Conservation (phyloP, 1,139 yeast species). For the Kodamaea suecica region DNA sequence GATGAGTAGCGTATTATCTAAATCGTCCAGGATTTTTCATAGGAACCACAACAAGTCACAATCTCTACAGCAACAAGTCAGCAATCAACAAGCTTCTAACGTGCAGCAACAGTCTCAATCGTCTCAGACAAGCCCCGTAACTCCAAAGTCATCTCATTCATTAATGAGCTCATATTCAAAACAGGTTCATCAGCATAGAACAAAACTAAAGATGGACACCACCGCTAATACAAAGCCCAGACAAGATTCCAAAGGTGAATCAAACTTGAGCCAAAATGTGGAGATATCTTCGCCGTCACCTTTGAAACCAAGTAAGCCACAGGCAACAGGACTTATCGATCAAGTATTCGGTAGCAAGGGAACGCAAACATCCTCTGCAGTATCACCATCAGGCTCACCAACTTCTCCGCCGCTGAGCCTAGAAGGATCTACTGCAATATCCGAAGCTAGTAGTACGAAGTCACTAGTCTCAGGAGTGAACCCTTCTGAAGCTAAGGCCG, state of each 20-base stretch:
- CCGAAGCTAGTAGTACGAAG: slow-evolving; percentile 1
- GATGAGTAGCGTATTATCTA: slow-evolving; percentile 30
- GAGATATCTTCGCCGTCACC: slow-evolving; percentile 1
- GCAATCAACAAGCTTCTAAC: slow-evolving; percentile 1
- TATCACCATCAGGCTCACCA: neutral
- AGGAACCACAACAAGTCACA: slow-evolving; percentile 18
- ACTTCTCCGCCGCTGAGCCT: slow-evolving; percentile 1
- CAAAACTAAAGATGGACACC: slow-evolving; percentile 21
- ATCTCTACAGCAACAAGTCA: slow-evolving; percentile 1
- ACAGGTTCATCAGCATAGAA: slow-evolving; percentile 29
- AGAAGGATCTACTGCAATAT: neutral
- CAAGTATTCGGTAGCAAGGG: neutral
- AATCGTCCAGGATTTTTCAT: slow-evolving; percentile 33
- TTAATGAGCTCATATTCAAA: slow-evolving; percentile 31
- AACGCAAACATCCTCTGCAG: neutral
- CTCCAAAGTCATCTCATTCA: slow-evolving; percentile 14
- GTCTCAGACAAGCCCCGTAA: slow-evolving; percentile 12
- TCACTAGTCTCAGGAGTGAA: neutral
- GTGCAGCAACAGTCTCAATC: neutral
- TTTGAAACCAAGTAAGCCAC: slow-evolving; percentile 4
- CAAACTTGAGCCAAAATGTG: neutral
- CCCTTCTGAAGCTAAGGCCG: neutral
- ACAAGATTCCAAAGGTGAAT: slow-evolving; percentile 1
- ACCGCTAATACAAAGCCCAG: slow-evolving; percentile 3
- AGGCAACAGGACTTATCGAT: slow-evolving; percentile 1